phyloP scores from a whole-genome alignment of 2,329 filamentous ascomycete genomes.

The Beauveria sp. region DNA sequence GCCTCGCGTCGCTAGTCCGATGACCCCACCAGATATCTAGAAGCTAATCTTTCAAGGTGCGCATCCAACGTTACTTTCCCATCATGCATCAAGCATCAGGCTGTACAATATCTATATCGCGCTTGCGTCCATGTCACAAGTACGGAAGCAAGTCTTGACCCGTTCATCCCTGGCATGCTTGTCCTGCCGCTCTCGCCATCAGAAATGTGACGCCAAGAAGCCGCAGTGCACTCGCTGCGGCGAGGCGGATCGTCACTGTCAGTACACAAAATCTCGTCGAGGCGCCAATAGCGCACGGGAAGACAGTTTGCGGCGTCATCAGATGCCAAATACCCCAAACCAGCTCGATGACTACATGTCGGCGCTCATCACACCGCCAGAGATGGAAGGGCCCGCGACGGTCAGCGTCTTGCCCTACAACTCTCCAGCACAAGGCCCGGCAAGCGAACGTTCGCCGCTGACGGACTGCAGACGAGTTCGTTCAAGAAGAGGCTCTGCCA shows the following conservation, averaged over 20 bases:
- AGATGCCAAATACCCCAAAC: neutral
- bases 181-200: constrained; percentile 41
- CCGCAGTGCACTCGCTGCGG: constrained; percentile 39
- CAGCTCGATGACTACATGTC: neutral
- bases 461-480: neutral
- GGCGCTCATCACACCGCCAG: neutral
- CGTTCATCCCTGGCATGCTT: constrained; percentile 38
- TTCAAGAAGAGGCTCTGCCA: neutral
- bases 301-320: neutral
- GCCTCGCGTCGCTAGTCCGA: neutral
- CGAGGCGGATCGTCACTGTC: constrained; percentile 35
- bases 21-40: neutral
- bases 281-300: constrained; percentile 23
- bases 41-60: neutral
- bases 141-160: constrained; percentile 10
- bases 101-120: neutral
- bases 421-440: neutral
- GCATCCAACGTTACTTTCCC: neutral
- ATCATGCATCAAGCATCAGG: neutral
- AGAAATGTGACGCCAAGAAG: constrained; percentile 44
- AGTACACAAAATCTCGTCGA: constrained; percentile 43
- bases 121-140: neutral
- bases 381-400: neutral
- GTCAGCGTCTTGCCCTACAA: neutral
- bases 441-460: neutral